Percentiles rank a stretch among this genome's conserved stretches.
phyloP scores from a whole-genome alignment of 192 early-diverging fungal genomes.

The Coemansia sp. region DNA sequence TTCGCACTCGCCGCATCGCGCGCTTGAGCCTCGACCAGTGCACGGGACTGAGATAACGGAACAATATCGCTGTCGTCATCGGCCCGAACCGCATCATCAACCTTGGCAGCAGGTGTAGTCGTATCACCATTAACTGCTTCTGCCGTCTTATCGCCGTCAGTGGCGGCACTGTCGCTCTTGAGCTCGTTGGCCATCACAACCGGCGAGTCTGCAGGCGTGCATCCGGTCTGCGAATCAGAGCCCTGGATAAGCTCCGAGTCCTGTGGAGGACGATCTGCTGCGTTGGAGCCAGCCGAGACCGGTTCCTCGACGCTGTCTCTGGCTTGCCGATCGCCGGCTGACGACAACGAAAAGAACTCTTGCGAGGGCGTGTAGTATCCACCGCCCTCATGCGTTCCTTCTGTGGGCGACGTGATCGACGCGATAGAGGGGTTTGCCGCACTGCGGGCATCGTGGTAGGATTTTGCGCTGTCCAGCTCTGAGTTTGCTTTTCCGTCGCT shows the following conservation, averaged over 20 bases:
- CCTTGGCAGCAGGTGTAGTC: neutral
- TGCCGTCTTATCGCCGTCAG: neutral
- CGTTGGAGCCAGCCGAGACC: neutral
- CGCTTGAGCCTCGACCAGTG: slow-evolving; percentile 16
- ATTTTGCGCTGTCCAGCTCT: neutral
- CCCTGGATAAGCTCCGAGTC: slow-evolving; percentile 19
- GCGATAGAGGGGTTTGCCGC: neutral
- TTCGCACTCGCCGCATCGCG: slow-evolving; percentile 10
- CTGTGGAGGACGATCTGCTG: neutral
- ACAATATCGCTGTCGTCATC: slow-evolving; percentile 51
- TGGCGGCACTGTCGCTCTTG: slow-evolving; percentile 29
- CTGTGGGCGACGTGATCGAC: slow-evolving; percentile 5
- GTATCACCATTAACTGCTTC: too few species aligned
- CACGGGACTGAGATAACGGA: slow-evolving; percentile 40
- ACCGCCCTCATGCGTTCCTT: neutral
- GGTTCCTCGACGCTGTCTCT: neutral
- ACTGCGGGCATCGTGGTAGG: neutral
- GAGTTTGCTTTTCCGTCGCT: slow-evolving; percentile 1
- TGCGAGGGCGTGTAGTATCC: slow-evolving; percentile 47
- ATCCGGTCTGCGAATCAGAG: slow-evolving; percentile 19
- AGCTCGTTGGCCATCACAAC: slow-evolving; percentile 11
- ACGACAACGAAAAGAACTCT: slow-evolving; percentile 36
- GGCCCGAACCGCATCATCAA: neutral
- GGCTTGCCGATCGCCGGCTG: slow-evolving; percentile 15
- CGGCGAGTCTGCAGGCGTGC: slow-evolving; percentile 31